phyloP scores from a whole-genome alignment of 75 land plant genomes.

The Cupressus sempervirens region DNA sequence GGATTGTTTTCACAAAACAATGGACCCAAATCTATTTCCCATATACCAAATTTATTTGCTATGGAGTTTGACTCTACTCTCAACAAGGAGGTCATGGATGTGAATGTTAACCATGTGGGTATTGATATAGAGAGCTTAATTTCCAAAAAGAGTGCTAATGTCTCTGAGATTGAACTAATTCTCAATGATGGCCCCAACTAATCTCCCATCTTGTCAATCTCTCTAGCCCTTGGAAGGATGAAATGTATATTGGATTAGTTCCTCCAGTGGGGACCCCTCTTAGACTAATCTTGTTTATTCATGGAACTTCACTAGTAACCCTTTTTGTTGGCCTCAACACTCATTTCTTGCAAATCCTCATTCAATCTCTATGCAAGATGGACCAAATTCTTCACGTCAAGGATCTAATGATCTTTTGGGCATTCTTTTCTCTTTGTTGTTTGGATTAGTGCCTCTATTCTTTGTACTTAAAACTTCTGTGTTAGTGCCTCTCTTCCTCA shows the following conservation, averaged over 20 bases:
- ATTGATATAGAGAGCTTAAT: conserved; percentile 42
- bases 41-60: conserved; percentile 22
- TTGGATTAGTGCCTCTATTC: no score
- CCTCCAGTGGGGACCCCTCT: conserved; percentile 47
- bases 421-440: conserved; percentile 26
- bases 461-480: no score
- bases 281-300: conserved; percentile 39
- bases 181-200: conserved; percentile 42
- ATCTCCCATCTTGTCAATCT: conserved; percentile 49
- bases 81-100: conserved; percentile 27
- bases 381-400: not conserved
- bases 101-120: conserved; percentile 41
- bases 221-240: conserved; percentile 38
- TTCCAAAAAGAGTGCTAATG: conserved; percentile 28
- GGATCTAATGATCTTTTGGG: conserved; percentile 13
- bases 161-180: conserved; percentile 25
- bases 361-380: not conserved
- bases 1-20: conserved; percentile 24
- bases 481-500: no score
- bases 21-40: not conserved
- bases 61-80: conserved; percentile 41
- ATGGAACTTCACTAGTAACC: conserved; percentile 51
- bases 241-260: conserved; percentile 58
- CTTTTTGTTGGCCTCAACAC: conserved; percentile 33
- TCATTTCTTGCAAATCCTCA: conserved; percentile 51